Evolutionary conservation across 2,329 filamentous ascomycete genomes (phyloP), one percentile per base, ranked within the genome.

Genomic region (Beauveria medogensis): DNA sequence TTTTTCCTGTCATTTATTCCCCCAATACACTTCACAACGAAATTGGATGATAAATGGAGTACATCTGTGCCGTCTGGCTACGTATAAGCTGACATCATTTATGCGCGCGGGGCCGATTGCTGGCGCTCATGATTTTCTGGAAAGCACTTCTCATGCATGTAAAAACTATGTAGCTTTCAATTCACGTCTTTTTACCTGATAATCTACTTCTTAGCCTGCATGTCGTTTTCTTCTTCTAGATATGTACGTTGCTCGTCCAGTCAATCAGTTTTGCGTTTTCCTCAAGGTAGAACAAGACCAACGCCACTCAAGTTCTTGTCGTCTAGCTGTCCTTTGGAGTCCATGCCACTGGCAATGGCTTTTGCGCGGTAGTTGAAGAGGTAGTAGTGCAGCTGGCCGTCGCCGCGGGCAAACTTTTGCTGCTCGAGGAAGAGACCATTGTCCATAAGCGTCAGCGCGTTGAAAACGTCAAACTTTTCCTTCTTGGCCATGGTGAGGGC

Each of bases 331-430:
- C 95, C 96, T 69, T 82, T 85, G 69, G 82, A 82, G 72, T 97
- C 87, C 48, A 97, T 86, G 24, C 94, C 94, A 54, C 94, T 92
- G 0, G 85, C 78, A 69, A 99, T 89, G n/a, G 87, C 86, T 63
- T 90, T 87, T 14, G 91, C 90, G 61, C 91, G 86, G 79, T 97
- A 99, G 77, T 99, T 99, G 82, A 95, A 99, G 37, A 99, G 80
- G 74, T 99, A 99, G 77, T 92, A 99, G 75, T 99, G 92, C 68
- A 99, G 80, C 73, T 94, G 91, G 52, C 94, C 94, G 72, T 99
- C 94, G 37, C 94, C 94, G 5, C 89, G 87, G 50, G 93, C 94
- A 69, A 97, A 99, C 74, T 96, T 96, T 71, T 97, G 91, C 67
- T 97, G 83, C 71, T 93, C 88, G 6, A 99, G 81, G 82, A 99